Percentiles rank a stretch among this genome's conserved stretches.
Evolutionary conservation across 805 yeast genomes (phyloP).

Genomic region (Ogataea angusta): DNA sequence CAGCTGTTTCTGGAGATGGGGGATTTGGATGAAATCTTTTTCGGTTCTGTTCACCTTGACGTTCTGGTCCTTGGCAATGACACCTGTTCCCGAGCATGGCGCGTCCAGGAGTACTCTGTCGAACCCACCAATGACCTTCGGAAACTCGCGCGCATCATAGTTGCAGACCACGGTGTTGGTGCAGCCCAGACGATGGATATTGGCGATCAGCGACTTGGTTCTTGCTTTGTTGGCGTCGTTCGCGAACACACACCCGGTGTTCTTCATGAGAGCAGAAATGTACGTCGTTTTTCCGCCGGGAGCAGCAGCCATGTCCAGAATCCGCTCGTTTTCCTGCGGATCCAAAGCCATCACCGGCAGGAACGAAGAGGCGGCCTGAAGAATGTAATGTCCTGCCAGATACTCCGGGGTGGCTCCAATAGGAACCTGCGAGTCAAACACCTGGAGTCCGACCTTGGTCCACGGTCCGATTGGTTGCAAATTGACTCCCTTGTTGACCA

Average conservation of each 20-base stretch:
- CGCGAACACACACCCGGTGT: constrained; percentile 96
- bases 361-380: constrained; percentile 98
- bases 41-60: constrained; percentile 93
- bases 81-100: constrained; percentile 99
- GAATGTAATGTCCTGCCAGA: constrained; percentile 93
- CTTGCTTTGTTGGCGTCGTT: constrained; percentile 96
- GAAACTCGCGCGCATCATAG: constrained; percentile 97
- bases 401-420: constrained; percentile 99
- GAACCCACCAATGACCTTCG: constrained; percentile 97
- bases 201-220: constrained; percentile 94
- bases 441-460: constrained; percentile 97
- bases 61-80: constrained; percentile 93
- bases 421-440: constrained; percentile 98
- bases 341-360: constrained; percentile 96
- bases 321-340: constrained; percentile 96
- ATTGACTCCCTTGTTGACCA: constrained; percentile 95
- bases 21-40: constrained; percentile 93
- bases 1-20: constrained; percentile 93
- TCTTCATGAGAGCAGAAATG: constrained; percentile 93
- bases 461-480: constrained; percentile 95
- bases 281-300: constrained; percentile 99
- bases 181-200: constrained; percentile 95
- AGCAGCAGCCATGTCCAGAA: constrained; percentile 98
- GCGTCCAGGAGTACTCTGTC: constrained; percentile 95
- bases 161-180: constrained; percentile 94